Evolutionary conservation across 768 basidiomycete species (phyloP), one percentile per base, ranked within the genome.

Genomic region (Kwoniella dejecticola): DNA sequence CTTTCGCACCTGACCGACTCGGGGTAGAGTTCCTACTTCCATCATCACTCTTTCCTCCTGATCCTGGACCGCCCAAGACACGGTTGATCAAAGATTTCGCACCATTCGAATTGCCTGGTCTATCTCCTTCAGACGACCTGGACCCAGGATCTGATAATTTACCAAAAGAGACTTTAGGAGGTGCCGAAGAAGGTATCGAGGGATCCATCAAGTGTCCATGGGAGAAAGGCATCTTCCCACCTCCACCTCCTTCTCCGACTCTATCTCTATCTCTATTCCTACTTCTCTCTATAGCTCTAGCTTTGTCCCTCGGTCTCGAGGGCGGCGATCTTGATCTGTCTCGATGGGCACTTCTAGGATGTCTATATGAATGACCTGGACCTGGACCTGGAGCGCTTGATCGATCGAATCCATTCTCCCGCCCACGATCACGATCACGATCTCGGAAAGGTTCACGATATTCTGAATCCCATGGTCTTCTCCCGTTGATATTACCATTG

Each of bases 391-490:
- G 7, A 36, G 7, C 7, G 7, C 33, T 36, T 7, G 15, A 36
- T 36, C 33, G 33, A 36, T 36, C n/a, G n/a, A n/a, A n/a, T n/a
- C n/a, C n/a, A n/a, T n/a, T n/a, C n/a, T n/a, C 19, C 5, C 45
- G n/a, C 4, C 19, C 11, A 8, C 17, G 41, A 42, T 42, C 19
- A 11, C 49, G 27, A 26, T 27, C 4, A 23, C 30, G 23, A 33
- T 62, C 50, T 40, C 59, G 31, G 15, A 46, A 30, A 17, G 30
- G 44, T 49, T 63, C 61, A 10, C 64, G 47, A 40, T 56, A 52
- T 41, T 67, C 66, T 27, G 66, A 67, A 50, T 67, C 66, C 66
- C 66, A 67, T 3, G 56, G 53, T 52, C 50, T 52, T 56, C 60
- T 55, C 3, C 30, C 48, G 40, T 48, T 23, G 6, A 21, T 24